These are phyloP conservation scores for Alternaria angustiovoidea DNA, from an alignment of 2,329 filamentous ascomycete genomes.

Conservation along the genomic window DNA sequence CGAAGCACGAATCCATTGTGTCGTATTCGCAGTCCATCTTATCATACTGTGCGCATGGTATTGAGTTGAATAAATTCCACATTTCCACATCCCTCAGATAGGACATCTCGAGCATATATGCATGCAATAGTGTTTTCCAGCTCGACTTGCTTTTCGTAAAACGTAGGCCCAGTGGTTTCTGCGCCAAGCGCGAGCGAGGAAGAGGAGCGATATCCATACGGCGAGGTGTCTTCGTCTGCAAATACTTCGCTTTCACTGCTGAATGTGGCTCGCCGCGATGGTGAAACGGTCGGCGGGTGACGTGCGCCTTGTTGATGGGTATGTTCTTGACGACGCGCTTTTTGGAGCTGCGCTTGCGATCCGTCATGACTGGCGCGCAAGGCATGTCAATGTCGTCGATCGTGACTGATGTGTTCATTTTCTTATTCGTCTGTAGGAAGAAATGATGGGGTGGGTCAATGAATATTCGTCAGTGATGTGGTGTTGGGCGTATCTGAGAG, in stretches of 20 bases:
- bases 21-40: neutral
- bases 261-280: neutral
- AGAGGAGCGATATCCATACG: neutral
- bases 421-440: neutral
- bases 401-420: accelerated
- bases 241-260: neutral
- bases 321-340: neutral
- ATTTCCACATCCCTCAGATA: neutral
- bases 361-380: neutral
- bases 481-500: neutral
- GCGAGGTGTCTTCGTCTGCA: neutral
- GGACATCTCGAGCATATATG: neutral
- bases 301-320: neutral
- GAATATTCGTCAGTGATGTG: neutral
- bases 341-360: neutral
- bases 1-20: neutral
- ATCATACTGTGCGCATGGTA: neutral
- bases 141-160: neutral
- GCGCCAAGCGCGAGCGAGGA: neutral
- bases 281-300: neutral
- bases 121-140: neutral
- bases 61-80: accelerated
- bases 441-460: accelerated
- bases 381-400: neutral
- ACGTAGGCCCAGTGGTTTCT: neutral